Evolutionary conservation across 176 grass and related monocot species (phyloP).

Genomic region (Musa schizocarpa): DNA sequence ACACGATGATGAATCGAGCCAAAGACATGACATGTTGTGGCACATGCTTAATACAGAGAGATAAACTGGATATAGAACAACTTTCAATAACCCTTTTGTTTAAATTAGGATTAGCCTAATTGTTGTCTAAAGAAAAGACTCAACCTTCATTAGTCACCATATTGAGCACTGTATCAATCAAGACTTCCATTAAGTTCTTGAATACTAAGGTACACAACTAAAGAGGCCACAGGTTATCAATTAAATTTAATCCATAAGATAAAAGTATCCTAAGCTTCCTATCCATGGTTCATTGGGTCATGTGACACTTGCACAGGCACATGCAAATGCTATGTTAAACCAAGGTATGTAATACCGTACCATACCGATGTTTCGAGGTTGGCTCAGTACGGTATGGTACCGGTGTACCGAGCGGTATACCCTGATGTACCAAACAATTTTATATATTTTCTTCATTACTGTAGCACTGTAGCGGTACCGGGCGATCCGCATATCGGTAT

Average conservation of each 20-base stretch:
- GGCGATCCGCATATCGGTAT: too few species aligned
- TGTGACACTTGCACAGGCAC: neutral
- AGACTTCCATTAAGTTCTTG: neutral
- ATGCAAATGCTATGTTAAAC: neutral
- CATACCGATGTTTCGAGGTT: too few species aligned
- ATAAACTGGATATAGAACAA: neutral
- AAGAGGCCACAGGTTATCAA: neutral
- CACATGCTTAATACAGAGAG: neutral
- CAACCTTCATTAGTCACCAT: neutral
- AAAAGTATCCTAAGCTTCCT: neutral
- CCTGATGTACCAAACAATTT: too few species aligned
- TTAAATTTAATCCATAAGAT: neutral
- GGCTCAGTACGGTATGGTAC: too few species aligned
- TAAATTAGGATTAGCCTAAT: neutral
- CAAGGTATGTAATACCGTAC: too few species aligned
- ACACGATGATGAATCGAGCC: neutral
- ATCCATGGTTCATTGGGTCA: neutral
- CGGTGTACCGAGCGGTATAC: too few species aligned
- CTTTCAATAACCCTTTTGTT: neutral
- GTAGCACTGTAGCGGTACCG: too few species aligned
- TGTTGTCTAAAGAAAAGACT: neutral
- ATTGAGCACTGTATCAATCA: neutral
- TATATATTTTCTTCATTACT: too few species aligned
- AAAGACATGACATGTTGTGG: neutral
- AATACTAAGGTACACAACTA: neutral